Evolutionary conservation across 2,329 filamentous ascomycete species (phyloP).

Genomic region (Hymenoscyphus infarciens): DNA sequence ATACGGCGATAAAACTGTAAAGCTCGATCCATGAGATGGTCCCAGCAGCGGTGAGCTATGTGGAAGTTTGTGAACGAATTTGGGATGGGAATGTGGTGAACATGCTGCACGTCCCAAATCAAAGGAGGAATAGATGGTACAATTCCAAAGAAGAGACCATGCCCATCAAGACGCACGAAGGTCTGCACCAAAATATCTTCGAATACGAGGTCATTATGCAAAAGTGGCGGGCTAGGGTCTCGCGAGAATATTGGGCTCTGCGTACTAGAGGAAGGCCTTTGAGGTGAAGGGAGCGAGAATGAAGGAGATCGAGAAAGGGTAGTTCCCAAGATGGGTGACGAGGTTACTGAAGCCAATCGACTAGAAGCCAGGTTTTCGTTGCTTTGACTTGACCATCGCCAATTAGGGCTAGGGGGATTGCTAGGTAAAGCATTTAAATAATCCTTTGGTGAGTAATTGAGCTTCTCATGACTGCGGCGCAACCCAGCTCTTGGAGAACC

Average conservation of each 20-base stretch:
- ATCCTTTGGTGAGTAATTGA: conserved; percentile 7
- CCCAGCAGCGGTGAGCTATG: conserved; percentile 31
- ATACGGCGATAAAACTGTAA: conserved; percentile 31
- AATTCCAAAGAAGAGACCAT: conserved; percentile 30
- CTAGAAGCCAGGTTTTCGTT: not conserved
- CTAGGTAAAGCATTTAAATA: conserved; percentile 13
- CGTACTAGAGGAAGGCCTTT: conserved; percentile 14
- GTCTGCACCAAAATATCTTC: conserved; percentile 33
- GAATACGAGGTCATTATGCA: conserved; percentile 28
- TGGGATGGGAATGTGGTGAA: conserved; percentile 29
- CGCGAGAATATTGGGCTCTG: conserved; percentile 24
- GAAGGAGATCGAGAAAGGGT: conserved; percentile 11
- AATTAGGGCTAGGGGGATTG: conserved; percentile 9
- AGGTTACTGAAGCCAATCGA: conserved; percentile 4
- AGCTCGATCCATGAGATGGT: conserved; percentile 31
- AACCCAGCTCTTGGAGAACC: not conserved
- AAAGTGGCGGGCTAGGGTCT: conserved; percentile 21
- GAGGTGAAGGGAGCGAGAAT: conserved; percentile 14
- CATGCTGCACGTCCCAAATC: conserved; percentile 31
- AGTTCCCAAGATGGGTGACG: conserved; percentile 5
- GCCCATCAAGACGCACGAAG: conserved; percentile 29
- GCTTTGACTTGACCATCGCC: conserved; percentile 1
- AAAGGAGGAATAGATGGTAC: conserved; percentile 29
- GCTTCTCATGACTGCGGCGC: not conserved
- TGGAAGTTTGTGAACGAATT: conserved; percentile 25